phyloP scores from a whole-genome alignment of 257 asterid species.

The Nicotiana obtusifolia region DNA sequence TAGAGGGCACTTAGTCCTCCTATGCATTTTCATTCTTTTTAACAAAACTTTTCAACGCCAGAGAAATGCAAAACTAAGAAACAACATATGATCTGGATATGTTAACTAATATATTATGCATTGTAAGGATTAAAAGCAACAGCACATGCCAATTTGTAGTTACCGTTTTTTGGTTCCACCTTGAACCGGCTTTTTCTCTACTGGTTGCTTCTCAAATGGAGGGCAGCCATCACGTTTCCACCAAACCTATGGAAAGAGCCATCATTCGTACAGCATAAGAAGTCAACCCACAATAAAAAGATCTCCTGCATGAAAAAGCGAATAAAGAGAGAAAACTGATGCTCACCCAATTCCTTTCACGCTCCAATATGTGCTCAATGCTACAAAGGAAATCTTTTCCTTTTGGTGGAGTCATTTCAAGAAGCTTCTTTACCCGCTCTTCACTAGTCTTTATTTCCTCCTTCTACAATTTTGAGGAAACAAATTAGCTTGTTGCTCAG shows the following conservation, averaged over 20 bases:
- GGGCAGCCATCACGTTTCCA: slow-evolving; percentile 99
- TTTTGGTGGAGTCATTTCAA: slow-evolving; percentile 84
- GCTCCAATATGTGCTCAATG: slow-evolving; percentile 92
- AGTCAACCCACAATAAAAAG: background rate
- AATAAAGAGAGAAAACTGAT: slow-evolving; percentile 11
- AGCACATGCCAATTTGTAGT: background rate
- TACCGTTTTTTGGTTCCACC: slow-evolving; percentile 66
- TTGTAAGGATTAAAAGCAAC: background rate
- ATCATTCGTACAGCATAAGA: slow-evolving; percentile 15
- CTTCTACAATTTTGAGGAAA: slow-evolving; percentile 44
- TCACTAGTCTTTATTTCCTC: slow-evolving; percentile 77
- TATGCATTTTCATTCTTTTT: background rate
- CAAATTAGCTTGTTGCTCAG: background rate
- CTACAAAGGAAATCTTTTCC: slow-evolving; percentile 85
- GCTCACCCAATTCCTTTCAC: slow-evolving; percentile 97
- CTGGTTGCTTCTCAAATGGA: slow-evolving; percentile 79
- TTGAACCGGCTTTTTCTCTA: slow-evolving; percentile 61
- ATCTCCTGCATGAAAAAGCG: background rate
- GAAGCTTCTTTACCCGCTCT: slow-evolving; percentile 87
- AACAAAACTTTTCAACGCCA: background rate
- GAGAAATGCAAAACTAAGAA: slow-evolving; percentile 1
- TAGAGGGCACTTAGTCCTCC: background rate
- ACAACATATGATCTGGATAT: background rate
- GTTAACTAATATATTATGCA: background rate
- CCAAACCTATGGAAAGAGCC: slow-evolving; percentile 64